Evolutionary conservation across 2,329 filamentous ascomycete genomes (phyloP), one percentile per base, ranked within the genome.

Genomic region (Xylaria sp.): DNA sequence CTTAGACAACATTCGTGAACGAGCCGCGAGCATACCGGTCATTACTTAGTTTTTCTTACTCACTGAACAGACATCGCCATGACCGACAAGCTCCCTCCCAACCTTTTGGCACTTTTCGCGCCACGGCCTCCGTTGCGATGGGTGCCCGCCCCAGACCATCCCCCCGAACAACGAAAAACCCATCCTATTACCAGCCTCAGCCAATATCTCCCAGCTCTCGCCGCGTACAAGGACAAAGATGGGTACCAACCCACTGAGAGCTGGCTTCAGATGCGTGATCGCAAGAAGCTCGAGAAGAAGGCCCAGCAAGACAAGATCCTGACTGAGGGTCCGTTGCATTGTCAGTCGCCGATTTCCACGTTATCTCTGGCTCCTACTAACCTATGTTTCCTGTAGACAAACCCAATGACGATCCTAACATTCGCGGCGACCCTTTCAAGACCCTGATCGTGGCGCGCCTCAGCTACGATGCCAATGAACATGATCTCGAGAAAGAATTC

Each of bases 71-170:
- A 43, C 18, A 44, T 46, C 66, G 78, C 65, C 59, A 99, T 97
- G 94, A 97, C 94, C 46, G 93, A 97, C 81, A 94, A 95, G 76
- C 88, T 99, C 18, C 93, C 94, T 54, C 91, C 90, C 51, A 93
- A 96, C 71, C 84, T 97, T 55, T 83, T 97, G 66, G 90, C 90
- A 75, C 90, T 97, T 64, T 99, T 99, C 78, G 90, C 93, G 76
- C 91, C 94, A 71, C 90, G 94, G 56, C 94, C 94, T 65, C 89
- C 93, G 55, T 78, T 97, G 71, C 89, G 92, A 74, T 97, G 91
- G 82, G 86, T 96, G 56, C 88, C 89, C 56, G 90, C 92, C 6
- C 80, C 83, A 65, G 93, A 97, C 74, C 81, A 90, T 71, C 85
- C 92, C 58, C 89, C 92, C 9, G 91, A 94, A 74, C 84, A 92